These are phyloP conservation scores for Fraxinus americana DNA, from an alignment of 257 asterid species.

Conservation along the genomic window DNA sequence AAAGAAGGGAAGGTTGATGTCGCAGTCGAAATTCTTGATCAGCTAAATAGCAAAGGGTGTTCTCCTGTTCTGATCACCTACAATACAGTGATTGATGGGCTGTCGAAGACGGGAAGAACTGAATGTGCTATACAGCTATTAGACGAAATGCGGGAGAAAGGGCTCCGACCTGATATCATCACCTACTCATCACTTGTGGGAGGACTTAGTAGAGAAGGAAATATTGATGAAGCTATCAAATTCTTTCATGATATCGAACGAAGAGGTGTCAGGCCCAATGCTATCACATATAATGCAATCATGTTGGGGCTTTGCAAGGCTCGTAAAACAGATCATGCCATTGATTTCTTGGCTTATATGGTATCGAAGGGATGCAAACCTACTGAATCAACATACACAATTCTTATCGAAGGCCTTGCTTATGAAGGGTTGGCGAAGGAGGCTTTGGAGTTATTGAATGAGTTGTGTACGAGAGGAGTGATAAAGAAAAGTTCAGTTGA, in stretches of 20 bases:
- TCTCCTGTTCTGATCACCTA: slow-evolving; percentile 84
- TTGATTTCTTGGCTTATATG: slow-evolving; percentile 70
- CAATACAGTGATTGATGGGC: slow-evolving; percentile 82
- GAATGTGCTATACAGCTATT: slow-evolving; percentile 58
- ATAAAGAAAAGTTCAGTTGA: slow-evolving; percentile 67
- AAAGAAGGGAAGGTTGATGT: slow-evolving; percentile 79
- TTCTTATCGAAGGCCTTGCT: slow-evolving; percentile 73
- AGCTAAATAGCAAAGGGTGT: slow-evolving; percentile 58
- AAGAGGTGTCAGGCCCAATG: slow-evolving; percentile 60
- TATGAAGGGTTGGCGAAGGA: slow-evolving; percentile 67
- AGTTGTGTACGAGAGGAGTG: slow-evolving; percentile 67
- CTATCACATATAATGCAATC: slow-evolving; percentile 64
- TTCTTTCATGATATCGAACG: slow-evolving; percentile 67
- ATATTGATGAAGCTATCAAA: slow-evolving; percentile 64
- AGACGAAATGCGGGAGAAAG: slow-evolving; percentile 70
- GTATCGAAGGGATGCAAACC: slow-evolving; percentile 82
- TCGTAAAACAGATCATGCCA: slow-evolving; percentile 75
- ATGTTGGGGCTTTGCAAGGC: slow-evolving; percentile 86
- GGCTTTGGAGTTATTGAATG: slow-evolving; percentile 68
- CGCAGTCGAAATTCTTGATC: slow-evolving; percentile 78
- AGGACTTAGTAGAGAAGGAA: slow-evolving; percentile 84
- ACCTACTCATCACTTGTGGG: slow-evolving; percentile 71
- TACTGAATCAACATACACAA: slow-evolving; percentile 78
- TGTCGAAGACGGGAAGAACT: slow-evolving; percentile 72
- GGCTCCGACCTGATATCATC: slow-evolving; percentile 69